These are phyloP conservation scores for Hymenoscyphus scutula DNA, from an alignment of 2,329 filamentous ascomycete species.

Conservation along the genomic window DNA sequence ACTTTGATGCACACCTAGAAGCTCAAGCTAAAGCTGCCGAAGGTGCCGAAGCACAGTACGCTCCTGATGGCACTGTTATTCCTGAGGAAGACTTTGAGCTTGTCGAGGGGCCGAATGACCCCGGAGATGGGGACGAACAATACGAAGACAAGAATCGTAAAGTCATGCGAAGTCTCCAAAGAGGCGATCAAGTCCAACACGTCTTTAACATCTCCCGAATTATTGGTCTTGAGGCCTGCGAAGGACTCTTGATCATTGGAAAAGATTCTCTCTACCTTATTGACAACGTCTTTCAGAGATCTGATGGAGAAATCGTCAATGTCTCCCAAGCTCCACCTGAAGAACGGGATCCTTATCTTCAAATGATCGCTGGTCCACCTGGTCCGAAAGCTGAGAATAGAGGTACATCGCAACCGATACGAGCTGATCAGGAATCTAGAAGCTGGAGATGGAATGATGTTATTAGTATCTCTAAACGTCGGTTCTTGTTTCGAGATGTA, in stretches of 20 bases:
- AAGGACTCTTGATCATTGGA: conserved; percentile 89
- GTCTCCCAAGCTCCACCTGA: conserved; percentile 90
- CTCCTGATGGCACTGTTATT: conserved; percentile 27
- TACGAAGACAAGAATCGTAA: conserved; percentile 98
- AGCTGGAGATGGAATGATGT: conserved; percentile 95
- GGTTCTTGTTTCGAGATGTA: conserved; percentile 93
- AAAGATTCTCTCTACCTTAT: conserved; percentile 92
- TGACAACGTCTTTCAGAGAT: conserved; percentile 93
- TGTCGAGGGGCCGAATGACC: conserved; percentile 89
- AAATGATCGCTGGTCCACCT: conserved; percentile 81
- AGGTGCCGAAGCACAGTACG: conserved; percentile 17
- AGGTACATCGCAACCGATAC: conserved; percentile 52
- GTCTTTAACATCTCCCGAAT: conserved; percentile 96
- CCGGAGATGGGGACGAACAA: conserved; percentile 67
- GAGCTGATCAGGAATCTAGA: conserved; percentile 73
- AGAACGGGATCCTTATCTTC: conserved; percentile 91
- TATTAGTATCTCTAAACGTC: conserved; percentile 91
- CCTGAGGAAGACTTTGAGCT: conserved; percentile 91
- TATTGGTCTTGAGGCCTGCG: conserved; percentile 86
- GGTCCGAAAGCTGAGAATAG: conserved; percentile 62
- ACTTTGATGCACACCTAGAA: conserved; percentile 21
- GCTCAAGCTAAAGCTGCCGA: conserved; percentile 9
- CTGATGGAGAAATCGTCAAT: conserved; percentile 94
- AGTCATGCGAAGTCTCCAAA: conserved; percentile 89
- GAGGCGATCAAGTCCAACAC: conserved; percentile 86